A percentile compares a stretch with the other conserved stretches of the same genome.
These are phyloP conservation scores for Xenoacremonium recifei DNA, from an alignment of 2,329 filamentous ascomycete species.

Conservation along the genomic window DNA sequence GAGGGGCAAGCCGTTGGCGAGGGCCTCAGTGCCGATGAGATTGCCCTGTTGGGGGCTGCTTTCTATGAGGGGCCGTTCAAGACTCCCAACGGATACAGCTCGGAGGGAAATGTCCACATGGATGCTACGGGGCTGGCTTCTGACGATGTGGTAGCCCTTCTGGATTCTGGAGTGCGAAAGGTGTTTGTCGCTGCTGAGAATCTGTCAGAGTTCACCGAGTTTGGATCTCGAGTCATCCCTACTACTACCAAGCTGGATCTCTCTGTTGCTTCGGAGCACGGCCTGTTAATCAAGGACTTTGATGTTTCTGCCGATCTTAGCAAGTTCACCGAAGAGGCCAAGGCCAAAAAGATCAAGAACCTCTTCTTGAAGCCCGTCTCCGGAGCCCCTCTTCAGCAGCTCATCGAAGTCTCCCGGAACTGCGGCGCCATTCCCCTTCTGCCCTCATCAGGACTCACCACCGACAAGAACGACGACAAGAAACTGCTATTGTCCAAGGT, in stretches of 20 bases:
- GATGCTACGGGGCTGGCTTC: constrained; percentile 71
- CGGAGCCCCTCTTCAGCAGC: constrained; percentile 42
- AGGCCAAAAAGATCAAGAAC: constrained; percentile 44
- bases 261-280: constrained; percentile 45
- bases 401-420: constrained; percentile 48
- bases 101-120: constrained; percentile 65
- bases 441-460: constrained; percentile 67
- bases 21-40: constrained; percentile 55
- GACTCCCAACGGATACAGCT: constrained; percentile 47
- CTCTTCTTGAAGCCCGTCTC: constrained; percentile 52
- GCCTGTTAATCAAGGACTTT: constrained; percentile 52
- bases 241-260: constrained; percentile 46
- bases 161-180: constrained; percentile 82
- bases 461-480: constrained; percentile 59
- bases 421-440: constrained; percentile 69
- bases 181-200: constrained; percentile 77
- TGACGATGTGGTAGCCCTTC: constrained; percentile 74
- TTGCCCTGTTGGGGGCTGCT: constrained; percentile 57
- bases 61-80: constrained; percentile 55
- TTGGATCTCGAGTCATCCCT: constrained; percentile 56
- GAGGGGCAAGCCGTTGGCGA: constrained; percentile 47
- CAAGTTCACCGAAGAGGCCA: constrained; percentile 44
- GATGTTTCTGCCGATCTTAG: constrained; percentile 42
- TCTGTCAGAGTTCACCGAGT: constrained; percentile 56
- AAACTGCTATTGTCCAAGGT: constrained; percentile 63